Evolutionary conservation across 345 rosid genomes (phyloP), one percentile per base, ranked within the genome.

Genomic region (Lepidium sativum): DNA sequence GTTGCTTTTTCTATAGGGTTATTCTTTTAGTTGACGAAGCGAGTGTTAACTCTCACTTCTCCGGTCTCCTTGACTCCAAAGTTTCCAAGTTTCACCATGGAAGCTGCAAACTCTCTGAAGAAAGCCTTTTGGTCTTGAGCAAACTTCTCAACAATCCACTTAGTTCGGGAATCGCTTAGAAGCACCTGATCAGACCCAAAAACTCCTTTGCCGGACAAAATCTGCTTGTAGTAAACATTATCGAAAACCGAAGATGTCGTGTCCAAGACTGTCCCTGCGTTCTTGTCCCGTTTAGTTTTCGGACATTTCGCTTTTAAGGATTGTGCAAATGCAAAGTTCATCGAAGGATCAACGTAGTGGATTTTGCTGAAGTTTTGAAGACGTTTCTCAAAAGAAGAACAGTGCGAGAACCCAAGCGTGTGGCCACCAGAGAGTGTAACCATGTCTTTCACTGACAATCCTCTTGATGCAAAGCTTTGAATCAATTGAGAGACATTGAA

Each of bases 361-460:
- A 78, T 9, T 13, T 81, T 67, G 62, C 80, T 82, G 60, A 91
- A 91, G 60, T 81, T 82, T 55, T 49, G 82, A 58, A 91, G 78
- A 57, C 96, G 79, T 4, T 76, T 17, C 71, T 83, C 67, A 27
- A 88, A 88, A 5, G 98, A 91, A 47, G 98, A 86, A 42, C 96
- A 91, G 48, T 88, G 98, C 1, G 95, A 86, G 73, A 88, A 83
- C 11, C 96, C 96, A 31, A 88, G 16, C 3, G 90, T 82, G 75
- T 84, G 96, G 33, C 86, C 92, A 1, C 98, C 96, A 0, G 98
- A 91, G 17, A 88, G 79, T 27, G 87, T 86, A 42, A 88, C 98
- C 81, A 88, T 71, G 75, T 91, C 96, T 73, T 86, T 72, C 15
- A 86, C 73, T 5, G 81, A 84, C 54, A 91, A 74, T 35, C 96